Conservation (phyloP, 208 protist species). For the Strigomonas galati region DNA sequence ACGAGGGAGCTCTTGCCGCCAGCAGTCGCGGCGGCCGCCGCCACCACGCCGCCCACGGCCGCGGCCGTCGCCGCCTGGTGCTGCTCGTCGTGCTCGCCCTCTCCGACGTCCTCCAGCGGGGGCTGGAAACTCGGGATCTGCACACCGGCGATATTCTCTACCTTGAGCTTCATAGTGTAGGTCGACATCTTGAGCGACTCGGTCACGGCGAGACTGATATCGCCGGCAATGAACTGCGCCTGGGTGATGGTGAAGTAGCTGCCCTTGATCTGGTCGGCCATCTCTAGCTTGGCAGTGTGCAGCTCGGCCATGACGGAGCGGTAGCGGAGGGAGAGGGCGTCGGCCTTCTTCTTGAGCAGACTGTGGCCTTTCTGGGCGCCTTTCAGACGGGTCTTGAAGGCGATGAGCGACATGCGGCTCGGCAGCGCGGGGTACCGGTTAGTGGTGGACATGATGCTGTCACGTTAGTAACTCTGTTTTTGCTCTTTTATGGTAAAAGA, state of each 20-base stretch:
- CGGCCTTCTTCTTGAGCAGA: conserved; percentile 99
- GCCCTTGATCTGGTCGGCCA: conserved; percentile 83
- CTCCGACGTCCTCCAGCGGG: conserved; percentile 29
- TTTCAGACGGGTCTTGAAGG: conserved; percentile 93
- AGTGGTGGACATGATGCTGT: conserved; percentile 55
- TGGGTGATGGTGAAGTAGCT: conserved; percentile 96
- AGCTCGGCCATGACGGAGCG: conserved; percentile 94
- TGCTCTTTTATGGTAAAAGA: neutral
- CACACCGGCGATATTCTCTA: conserved; percentile 99
- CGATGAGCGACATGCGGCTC: conserved; percentile 91
- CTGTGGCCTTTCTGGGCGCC: conserved; percentile 98
- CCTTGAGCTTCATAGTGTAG: conserved; percentile 84
- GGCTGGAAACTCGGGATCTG: conserved; percentile 94
- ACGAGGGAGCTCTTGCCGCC: conserved; percentile 33
- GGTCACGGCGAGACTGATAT: conserved; percentile 94
- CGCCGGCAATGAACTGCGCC: conserved; percentile 96
- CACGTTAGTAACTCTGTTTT: conserved; percentile 11
- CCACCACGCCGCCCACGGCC: neutral
- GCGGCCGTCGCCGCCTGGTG: neutral
- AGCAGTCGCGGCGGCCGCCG: neutral
- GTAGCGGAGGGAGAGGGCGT: conserved; percentile 98
- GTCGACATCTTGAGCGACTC: conserved; percentile 91
- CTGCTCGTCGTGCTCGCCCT: conserved; percentile 14
- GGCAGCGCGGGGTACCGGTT: conserved; percentile 88
- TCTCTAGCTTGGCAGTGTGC: conserved; percentile 82